Conservation (phyloP, 2,329 filamentous ascomycete genomes). For the Trichoderma pleuroti region DNA sequence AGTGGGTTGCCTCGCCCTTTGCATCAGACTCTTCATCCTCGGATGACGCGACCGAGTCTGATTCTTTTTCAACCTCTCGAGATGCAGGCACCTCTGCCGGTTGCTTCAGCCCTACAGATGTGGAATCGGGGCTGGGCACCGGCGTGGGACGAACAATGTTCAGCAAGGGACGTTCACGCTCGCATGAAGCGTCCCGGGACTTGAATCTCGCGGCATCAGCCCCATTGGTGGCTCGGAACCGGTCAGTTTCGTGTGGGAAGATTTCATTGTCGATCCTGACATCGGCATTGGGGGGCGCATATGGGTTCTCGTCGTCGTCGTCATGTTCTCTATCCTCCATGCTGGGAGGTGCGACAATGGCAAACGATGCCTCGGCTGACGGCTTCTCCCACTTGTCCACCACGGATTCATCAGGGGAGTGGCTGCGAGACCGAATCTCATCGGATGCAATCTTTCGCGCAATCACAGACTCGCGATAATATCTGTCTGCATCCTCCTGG, state of each 20-base stretch:
- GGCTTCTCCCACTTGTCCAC: constrained; percentile 50
- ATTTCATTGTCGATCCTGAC: constrained; percentile 59
- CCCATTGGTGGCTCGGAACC: constrained; percentile 31
- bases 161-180: constrained; percentile 55
- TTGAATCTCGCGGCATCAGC: constrained; percentile 36
- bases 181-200: constrained; percentile 51
- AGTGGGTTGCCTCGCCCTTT: constrained; percentile 41
- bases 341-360: constrained; percentile 54
- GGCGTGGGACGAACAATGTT: constrained; percentile 62
- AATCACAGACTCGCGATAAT: constrained; percentile 54
- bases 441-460: constrained; percentile 53
- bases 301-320: constrained; percentile 46
- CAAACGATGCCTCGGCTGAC: constrained; percentile 36
- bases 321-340: constrained; percentile 40
- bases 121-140: constrained; percentile 37
- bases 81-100: constrained; percentile 22
- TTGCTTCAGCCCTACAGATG: constrained; percentile 36
- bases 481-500: constrained; percentile 55
- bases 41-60: constrained; percentile 20
- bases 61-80: constrained; percentile 22
- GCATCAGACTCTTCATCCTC: constrained; percentile 39
- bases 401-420: constrained; percentile 51
- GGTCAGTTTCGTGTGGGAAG: constrained; percentile 48
- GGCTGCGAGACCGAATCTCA: constrained; percentile 50
- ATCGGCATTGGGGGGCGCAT: constrained; percentile 60